Conservation (phyloP, 1,139 yeast genomes). For the Meyerozyma sp. region DNA sequence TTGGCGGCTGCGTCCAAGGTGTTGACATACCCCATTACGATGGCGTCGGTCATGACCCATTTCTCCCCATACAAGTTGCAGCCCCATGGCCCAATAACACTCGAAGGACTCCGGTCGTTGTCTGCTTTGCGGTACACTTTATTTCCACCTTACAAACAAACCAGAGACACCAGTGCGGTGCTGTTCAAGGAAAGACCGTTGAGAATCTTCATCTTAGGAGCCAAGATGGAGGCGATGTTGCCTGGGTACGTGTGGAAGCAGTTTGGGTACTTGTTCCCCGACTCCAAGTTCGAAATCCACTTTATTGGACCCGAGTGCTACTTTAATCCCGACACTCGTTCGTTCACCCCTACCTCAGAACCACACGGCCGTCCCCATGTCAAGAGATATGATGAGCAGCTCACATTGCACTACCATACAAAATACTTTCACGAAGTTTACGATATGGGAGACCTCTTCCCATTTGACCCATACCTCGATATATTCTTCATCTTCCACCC, state of each 20-base stretch:
- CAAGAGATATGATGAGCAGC: constrained; percentile 68
- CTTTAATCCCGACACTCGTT: constrained; percentile 51
- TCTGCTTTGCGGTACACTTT: constrained; percentile 88
- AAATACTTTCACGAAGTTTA: constrained; percentile 87
- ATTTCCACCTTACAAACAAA: constrained; percentile 64
- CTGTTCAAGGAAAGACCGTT: constrained; percentile 79
- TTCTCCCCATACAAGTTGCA: constrained; percentile 76
- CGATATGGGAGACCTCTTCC: constrained; percentile 91
- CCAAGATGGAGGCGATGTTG: constrained; percentile 88
- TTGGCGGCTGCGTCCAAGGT: constrained; percentile 93
- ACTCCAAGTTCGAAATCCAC: constrained; percentile 75
- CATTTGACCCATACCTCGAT: constrained; percentile 95
- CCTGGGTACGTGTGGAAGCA: constrained; percentile 98
- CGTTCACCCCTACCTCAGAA: constrained; percentile 32
- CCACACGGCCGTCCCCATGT: constrained; percentile 58
- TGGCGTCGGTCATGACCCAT: constrained; percentile 77
- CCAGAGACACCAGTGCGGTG: constrained; percentile 25
- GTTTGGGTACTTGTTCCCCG: constrained; percentile 79
- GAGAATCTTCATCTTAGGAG: constrained; percentile 84
- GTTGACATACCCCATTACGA: constrained; percentile 87
- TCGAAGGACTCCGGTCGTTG: constrained; percentile 88
- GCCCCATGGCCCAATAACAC: constrained; percentile 82
- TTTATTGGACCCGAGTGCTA: constrained; percentile 92
- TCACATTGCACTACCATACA: constrained; percentile 78
- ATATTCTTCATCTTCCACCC: constrained; percentile 93